Percentiles rank a stretch among this genome's conserved stretches.
phyloP scores from a whole-genome alignment of 192 early-diverging fungal species.

The Phlyctochytrium arcticum region DNA sequence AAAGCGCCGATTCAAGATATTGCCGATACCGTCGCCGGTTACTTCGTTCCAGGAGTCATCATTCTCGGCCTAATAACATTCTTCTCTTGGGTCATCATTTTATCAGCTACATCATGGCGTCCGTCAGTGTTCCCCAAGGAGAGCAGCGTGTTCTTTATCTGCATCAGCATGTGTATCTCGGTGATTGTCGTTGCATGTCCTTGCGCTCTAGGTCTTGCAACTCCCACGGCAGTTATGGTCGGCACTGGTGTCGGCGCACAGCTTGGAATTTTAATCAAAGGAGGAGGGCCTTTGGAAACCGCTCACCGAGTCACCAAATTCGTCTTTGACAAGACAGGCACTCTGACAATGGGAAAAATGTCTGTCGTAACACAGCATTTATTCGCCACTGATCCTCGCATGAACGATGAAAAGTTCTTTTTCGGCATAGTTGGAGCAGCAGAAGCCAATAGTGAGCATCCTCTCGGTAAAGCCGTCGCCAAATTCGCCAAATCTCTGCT shows the following conservation, averaged over 20 bases:
- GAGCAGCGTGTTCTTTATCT: constrained; percentile 55
- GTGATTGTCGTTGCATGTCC: constrained; percentile 97
- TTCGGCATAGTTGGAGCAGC: constrained; percentile 68
- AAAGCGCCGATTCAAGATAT: constrained; percentile 95
- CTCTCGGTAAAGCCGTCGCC: constrained; percentile 76
- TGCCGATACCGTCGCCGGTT: constrained; percentile 82
- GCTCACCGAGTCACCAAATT: constrained; percentile 78
- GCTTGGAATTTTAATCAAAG: constrained; percentile 95
- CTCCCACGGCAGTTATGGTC: constrained; percentile 98
- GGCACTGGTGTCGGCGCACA: constrained; percentile 95
- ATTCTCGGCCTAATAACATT: constrained; percentile 68
- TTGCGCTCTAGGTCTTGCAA: constrained; percentile 92
- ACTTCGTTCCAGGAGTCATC: constrained; percentile 90
- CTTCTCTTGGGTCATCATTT: constrained; percentile 71
- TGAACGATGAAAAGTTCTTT: constrained; percentile 32
- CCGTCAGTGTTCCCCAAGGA: constrained; percentile 26
- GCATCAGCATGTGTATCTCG: constrained; percentile 85
- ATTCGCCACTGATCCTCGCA: constrained; percentile 9
- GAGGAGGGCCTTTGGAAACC: constrained; percentile 78
- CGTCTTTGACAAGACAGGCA: constrained; percentile 98
- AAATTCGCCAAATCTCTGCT: constrained; percentile 45
- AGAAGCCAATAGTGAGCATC: constrained; percentile 85
- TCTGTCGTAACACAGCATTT: constrained; percentile 20
- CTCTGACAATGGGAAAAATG: constrained; percentile 71
- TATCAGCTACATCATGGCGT: constrained; percentile 1